Percentiles rank a stretch among this genome's conserved stretches.
phyloP scores from a whole-genome alignment of 305 asterid genomes.

The Plantago coronopus region DNA sequence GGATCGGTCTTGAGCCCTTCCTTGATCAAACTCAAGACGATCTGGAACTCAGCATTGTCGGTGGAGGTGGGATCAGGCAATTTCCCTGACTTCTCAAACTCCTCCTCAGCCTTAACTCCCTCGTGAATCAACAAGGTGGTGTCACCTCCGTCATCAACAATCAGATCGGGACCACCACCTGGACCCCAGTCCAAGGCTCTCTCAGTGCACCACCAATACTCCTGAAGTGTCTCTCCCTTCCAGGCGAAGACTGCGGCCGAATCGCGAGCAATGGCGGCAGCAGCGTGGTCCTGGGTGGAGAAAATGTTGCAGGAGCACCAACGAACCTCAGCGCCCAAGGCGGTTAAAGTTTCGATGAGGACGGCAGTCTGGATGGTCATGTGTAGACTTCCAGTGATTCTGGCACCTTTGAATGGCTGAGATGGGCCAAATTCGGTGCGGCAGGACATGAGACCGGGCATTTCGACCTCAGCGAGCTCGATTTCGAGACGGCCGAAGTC shows the following conservation, averaged over 20 bases:
- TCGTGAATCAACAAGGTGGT: conserved; percentile 59
- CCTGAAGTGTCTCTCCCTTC: conserved; percentile 63
- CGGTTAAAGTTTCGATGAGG: conserved; percentile 55
- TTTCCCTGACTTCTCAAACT: conserved; percentile 45
- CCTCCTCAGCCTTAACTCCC: conserved; percentile 70
- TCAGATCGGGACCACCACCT: conserved; percentile 64
- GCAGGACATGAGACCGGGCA: conserved; percentile 68
- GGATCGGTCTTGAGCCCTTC: conserved; percentile 56
- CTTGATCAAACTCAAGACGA: conserved; percentile 46
- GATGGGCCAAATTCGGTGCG: conserved; percentile 62
- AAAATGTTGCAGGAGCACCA: conserved; percentile 78
- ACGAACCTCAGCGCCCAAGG: conserved; percentile 65
- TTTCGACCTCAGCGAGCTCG: conserved; percentile 66
- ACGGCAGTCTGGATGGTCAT: conserved; percentile 80
- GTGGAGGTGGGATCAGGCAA: conserved; percentile 63
- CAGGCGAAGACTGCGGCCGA: conserved; percentile 71
- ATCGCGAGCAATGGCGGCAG: conserved; percentile 66
- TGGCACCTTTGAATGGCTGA: conserved; percentile 65
- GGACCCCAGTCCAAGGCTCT: conserved; percentile 68
- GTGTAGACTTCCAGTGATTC: conserved; percentile 59
- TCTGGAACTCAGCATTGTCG: conserved; percentile 61
- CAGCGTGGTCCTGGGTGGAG: conserved; percentile 71
- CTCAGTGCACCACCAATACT: conserved; percentile 79
- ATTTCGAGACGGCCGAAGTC: conserved; percentile 63
- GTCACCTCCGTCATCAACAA: conserved; percentile 71